Evolutionary conservation across 306 rosid species (phyloP), one percentile per base, ranked within the genome.

Genomic region (Canavalia ensiformis): DNA sequence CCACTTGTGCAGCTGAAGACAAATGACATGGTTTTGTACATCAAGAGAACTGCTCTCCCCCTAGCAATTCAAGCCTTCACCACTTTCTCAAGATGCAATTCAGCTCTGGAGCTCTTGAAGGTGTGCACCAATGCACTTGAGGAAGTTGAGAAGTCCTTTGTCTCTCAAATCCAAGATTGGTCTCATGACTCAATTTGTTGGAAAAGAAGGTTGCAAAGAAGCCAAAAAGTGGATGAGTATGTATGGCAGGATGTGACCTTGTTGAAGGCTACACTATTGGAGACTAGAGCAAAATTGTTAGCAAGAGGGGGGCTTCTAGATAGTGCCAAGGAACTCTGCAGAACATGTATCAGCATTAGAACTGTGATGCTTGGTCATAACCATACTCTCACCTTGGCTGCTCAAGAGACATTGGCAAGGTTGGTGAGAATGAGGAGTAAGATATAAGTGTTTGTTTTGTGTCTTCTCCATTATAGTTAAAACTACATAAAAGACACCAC

Each of bases 201-300:
- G 98, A 92, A 90, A 78, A 88, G 86, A 64, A 92, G 90, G 89
- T 69, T 86, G 77, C 90, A 90, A 72, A 78, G 92, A 47, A 68
- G 84, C 50, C 92, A 89, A 45, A 85, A 88, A 77, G 94, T 90
- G 34, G 97, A 94, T 55, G 97, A 92, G 47, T 92, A 88, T 51
- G 97, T 92, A 49, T 94, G 98, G 98, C 98, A 94, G 57, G 97
- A 94, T 49, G 97, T 92, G 58, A 92, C 97, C 2, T 78, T 94
- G 54, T 74, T 92, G 77, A 94, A 92, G 85, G 97, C 98, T 13
- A 91, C 95, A 47, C 57, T 92, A 13, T 90, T 94, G 56, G 98
- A 94, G 88, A 95, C 94, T 2, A 86, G 97, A 77, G 97, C 97
- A 0, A 95, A 92, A 83, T 84, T 95, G 87, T 75, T 92, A 37